Conservation (phyloP, 345 rosid species). For the Eucalyptus urophylla region DNA sequence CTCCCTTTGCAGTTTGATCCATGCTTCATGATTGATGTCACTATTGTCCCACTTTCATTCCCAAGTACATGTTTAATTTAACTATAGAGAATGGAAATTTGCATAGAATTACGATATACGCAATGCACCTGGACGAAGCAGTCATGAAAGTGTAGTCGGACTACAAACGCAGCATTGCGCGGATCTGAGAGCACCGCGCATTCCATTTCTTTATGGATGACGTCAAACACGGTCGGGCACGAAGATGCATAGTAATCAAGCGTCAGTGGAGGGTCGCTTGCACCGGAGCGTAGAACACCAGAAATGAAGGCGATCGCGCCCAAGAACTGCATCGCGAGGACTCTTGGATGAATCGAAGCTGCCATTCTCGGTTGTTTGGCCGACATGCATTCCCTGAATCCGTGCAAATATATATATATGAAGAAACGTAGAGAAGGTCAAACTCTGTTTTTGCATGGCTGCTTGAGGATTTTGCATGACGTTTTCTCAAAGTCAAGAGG, state of each 20-base stretch:
- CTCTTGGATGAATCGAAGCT: neutral
- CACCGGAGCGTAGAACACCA: neutral
- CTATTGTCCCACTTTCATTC: neutral
- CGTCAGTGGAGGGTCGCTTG: slow-evolving; percentile 40
- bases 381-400: neutral
- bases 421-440: neutral
- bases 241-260: slow-evolving; percentile 62
- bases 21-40: neutral
- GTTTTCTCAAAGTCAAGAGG: slow-evolving; percentile 30
- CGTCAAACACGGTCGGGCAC: slow-evolving; percentile 59
- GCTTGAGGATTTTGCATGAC: neutral
- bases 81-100: neutral
- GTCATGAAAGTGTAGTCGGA: slow-evolving; percentile 83
- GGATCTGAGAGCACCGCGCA: slow-evolving; percentile 78
- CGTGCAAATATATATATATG: neutral
- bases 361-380: neutral
- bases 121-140: slow-evolving; percentile 76
- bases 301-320: neutral
- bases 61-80: neutral
- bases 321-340: neutral
- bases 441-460: neutral
- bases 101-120: neutral
- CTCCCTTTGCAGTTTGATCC: neutral
- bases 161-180: slow-evolving; percentile 61
- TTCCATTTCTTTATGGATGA: slow-evolving; percentile 73